Conservation (phyloP, 495 filamentous ascomycete genomes). For the Tuber umbilicatum region DNA sequence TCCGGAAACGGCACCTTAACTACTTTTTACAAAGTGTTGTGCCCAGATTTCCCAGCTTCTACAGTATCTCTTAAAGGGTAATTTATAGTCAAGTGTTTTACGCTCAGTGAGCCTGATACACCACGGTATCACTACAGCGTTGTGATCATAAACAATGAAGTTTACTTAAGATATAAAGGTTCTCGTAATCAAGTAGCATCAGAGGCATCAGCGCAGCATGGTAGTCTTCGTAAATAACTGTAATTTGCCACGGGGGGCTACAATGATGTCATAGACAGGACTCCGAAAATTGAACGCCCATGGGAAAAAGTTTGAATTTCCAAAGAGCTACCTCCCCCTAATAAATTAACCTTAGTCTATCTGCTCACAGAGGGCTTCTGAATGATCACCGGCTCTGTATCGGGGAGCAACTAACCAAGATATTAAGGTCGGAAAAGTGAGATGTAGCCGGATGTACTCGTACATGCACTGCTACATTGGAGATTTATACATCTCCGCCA, state of each 20-base stretch:
- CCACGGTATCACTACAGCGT: background rate
- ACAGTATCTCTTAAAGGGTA: background rate
- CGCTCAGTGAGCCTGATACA: background rate
- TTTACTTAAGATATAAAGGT: background rate
- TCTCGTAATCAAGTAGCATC: background rate
- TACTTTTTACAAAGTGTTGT: background rate
- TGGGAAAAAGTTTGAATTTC: background rate
- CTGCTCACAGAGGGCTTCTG: background rate
- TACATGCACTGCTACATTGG: background rate
- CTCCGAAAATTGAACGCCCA: background rate
- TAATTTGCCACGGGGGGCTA: background rate
- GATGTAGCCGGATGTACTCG: background rate
- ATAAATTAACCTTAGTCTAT: background rate
- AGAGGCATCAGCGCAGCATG: background rate
- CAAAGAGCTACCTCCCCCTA: background rate
- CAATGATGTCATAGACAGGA: background rate
- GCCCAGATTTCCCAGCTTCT: background rate
- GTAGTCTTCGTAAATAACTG: background rate
- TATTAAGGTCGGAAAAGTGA: conserved; percentile 5
- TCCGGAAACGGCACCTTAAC: background rate
- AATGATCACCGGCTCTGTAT: background rate
- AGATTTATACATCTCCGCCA: background rate
- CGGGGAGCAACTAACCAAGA: background rate
- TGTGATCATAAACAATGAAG: background rate
- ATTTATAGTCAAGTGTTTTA: too few species aligned